A percentile compares a stretch with the other conserved stretches of the same genome.
These are phyloP conservation scores for Aspergillus fijiensis DNA, from an alignment of 2,329 filamentous ascomycete genomes.

Conservation along the genomic window DNA sequence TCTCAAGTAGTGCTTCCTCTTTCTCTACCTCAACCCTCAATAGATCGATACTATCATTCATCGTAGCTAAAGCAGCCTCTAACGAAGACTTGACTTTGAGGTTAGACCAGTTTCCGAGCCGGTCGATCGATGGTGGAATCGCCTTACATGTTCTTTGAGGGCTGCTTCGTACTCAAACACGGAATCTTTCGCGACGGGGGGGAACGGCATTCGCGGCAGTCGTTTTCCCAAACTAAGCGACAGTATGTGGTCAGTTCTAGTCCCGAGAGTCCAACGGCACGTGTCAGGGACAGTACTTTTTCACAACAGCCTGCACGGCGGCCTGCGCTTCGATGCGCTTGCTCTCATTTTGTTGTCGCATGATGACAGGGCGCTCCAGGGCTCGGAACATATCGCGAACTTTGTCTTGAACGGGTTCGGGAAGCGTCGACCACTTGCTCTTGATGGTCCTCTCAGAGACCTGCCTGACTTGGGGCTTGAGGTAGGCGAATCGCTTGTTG, in stretches of 20 bases:
- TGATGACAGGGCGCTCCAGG: slow-evolving; percentile 45
- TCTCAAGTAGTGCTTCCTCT: slow-evolving; percentile 43
- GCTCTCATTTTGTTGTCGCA: slow-evolving; percentile 42
- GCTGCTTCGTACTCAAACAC: slow-evolving; percentile 47
- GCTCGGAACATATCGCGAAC: slow-evolving; percentile 43
- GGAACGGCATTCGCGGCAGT: slow-evolving; percentile 49
- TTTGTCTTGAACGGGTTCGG: slow-evolving; percentile 44
- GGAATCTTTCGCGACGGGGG: slow-evolving; percentile 42
- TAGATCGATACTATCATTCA: slow-evolving; percentile 41
- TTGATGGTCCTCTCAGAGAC: slow-evolving; percentile 46
- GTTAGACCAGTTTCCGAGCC: slow-evolving; percentile 13
- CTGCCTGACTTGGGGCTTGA: slow-evolving; percentile 43
- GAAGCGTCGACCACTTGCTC: slow-evolving; percentile 47
- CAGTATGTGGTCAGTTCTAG: not conserved
- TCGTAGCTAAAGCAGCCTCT: slow-evolving; percentile 41
- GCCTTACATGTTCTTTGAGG: slow-evolving; percentile 43
- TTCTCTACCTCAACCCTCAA: slow-evolving; percentile 43
- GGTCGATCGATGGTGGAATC: not conserved
- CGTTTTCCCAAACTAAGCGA: slow-evolving; percentile 38
- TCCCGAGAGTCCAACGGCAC: not conserved
- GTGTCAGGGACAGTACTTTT: slow-evolving; percentile 35
- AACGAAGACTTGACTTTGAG: slow-evolving; percentile 31
- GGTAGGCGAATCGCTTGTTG: slow-evolving; percentile 37
- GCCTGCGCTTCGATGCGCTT: slow-evolving; percentile 45
- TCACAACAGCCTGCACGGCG: slow-evolving; percentile 42